Percentiles rank a stretch among this genome's conserved stretches.
phyloP scores from a whole-genome alignment of 2,329 filamentous ascomycete species.

The Trichophyton mentagrophytes region DNA sequence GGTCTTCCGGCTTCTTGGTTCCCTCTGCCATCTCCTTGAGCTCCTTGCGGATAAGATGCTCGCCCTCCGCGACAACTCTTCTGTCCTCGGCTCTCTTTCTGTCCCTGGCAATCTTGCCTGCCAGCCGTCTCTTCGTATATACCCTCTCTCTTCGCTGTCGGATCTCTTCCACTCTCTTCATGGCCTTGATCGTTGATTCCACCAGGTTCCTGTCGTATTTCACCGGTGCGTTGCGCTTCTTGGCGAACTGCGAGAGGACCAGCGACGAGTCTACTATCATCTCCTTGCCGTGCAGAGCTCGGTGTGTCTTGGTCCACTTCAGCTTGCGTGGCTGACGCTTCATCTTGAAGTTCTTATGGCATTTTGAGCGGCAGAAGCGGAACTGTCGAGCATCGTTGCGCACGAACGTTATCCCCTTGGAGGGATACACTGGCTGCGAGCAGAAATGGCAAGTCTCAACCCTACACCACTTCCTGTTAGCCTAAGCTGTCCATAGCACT shows the following conservation, averaged over 20 bases:
- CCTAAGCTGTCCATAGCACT: neutral
- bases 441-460: conserved; percentile 59
- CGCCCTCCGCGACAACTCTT: conserved; percentile 81
- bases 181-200: conserved; percentile 75
- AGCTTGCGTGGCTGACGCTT: conserved; percentile 95
- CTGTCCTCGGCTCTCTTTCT: conserved; percentile 65
- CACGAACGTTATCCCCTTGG: conserved; percentile 54
- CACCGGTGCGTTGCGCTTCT: conserved; percentile 83
- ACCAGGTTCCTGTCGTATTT: conserved; percentile 93
- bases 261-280: conserved; percentile 92
- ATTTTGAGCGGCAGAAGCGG: conserved; percentile 55
- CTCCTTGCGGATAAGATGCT: conserved; percentile 73
- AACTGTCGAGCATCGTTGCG: conserved; percentile 54
- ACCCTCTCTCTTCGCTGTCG: conserved; percentile 68
- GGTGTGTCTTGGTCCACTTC: conserved; percentile 93
- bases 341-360: conserved; percentile 81
- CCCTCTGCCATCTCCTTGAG: conserved; percentile 46
- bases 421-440: conserved; percentile 53
- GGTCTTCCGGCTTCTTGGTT: conserved; percentile 21
- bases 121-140: conserved; percentile 90
- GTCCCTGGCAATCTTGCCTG: conserved; percentile 61
- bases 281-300: conserved; percentile 68
- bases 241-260: conserved; percentile 57
- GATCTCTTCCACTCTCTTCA: conserved; percentile 83
- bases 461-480: conserved; percentile 16